Evolutionary conservation across 371 early-diverging fungal species (phyloP).

Genomic region (Furculomyces boomerangus): DNA sequence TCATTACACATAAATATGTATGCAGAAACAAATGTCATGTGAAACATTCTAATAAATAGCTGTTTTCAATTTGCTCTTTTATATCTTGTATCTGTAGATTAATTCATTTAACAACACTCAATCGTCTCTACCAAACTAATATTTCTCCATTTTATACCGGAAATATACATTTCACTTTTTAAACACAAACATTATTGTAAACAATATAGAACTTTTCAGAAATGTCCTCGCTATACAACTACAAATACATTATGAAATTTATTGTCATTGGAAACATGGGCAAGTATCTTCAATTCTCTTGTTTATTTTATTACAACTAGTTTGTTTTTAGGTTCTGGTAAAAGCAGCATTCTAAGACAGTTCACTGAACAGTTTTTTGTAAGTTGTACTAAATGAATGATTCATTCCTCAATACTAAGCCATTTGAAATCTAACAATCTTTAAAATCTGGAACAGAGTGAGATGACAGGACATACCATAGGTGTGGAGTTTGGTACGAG

Average conservation of each 20-base stretch:
- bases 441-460: conserved; percentile 10
- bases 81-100: too few relatives aligned
- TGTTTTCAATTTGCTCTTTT: too few relatives aligned
- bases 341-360: conserved; percentile 23
- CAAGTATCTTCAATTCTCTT: neutral
- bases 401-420: neutral
- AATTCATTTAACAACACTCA: too few relatives aligned
- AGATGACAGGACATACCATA: conserved; percentile 26
- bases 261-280: conserved; percentile 27
- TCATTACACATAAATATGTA: too few relatives aligned
- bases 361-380: conserved; percentile 24
- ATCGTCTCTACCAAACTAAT: too few relatives aligned
- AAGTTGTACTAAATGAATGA: conserved; percentile 1
- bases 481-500: conserved; percentile 31
- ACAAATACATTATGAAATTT: conserved; percentile 24
- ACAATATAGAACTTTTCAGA: too few relatives aligned
- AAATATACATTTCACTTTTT: too few relatives aligned
- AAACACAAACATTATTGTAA: too few relatives aligned
- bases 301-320: neutral
- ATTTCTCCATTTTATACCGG: too few relatives aligned
- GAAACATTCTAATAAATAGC: too few relatives aligned
- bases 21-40: too few relatives aligned
- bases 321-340: conserved; percentile 12
- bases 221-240: conserved; percentile 17
- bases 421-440: neutral